A percentile compares a stretch with the other conserved stretches of the same genome.
These are phyloP conservation scores for Cyberlindnera euphorbiiphila DNA, from an alignment of 805 yeast species.

Conservation along the genomic window DNA sequence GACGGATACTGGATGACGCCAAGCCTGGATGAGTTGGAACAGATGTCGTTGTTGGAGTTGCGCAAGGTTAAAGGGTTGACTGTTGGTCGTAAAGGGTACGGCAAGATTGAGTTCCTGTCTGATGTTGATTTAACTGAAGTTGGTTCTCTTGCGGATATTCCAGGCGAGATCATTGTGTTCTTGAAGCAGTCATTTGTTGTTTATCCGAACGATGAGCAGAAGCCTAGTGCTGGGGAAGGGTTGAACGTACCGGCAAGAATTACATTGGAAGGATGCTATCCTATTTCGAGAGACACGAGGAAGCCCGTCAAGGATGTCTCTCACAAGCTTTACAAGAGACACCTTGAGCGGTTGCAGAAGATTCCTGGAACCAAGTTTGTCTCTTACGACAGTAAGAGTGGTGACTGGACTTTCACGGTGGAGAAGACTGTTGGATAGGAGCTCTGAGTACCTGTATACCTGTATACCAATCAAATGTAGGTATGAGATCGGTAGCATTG, in stretches of 20 bases:
- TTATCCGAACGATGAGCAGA: conserved; percentile 62
- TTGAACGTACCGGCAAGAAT: conserved; percentile 73
- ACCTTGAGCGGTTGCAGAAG: conserved; percentile 60
- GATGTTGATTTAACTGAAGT: conserved; percentile 82
- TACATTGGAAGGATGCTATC: conserved; percentile 76
- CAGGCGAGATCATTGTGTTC: conserved; percentile 64
- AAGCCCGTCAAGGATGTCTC: conserved; percentile 73
- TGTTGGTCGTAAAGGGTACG: conserved; percentile 73
- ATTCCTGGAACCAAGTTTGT: conserved; percentile 60
- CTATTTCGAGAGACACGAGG: conserved; percentile 66
- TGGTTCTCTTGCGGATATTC: conserved; percentile 55
- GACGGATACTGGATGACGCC: conserved; percentile 91
- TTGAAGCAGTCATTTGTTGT: conserved; percentile 56
- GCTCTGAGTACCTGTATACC: conserved; percentile 6
- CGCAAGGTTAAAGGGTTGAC: conserved; percentile 59
- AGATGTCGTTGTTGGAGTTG: conserved; percentile 58
- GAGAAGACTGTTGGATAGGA: conserved; percentile 26
- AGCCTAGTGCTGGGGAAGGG: conserved; percentile 74
- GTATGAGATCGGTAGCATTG: too few relatives aligned
- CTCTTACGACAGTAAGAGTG: conserved; percentile 72
- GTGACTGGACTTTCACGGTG: conserved; percentile 63
- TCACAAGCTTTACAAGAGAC: conserved; percentile 66
- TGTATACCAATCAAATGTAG: too few relatives aligned
- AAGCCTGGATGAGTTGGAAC: conserved; percentile 55
- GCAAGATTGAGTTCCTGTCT: conserved; percentile 67